Conservation (phyloP, 495 filamentous ascomycete species). For the Letharia columbiana region DNA sequence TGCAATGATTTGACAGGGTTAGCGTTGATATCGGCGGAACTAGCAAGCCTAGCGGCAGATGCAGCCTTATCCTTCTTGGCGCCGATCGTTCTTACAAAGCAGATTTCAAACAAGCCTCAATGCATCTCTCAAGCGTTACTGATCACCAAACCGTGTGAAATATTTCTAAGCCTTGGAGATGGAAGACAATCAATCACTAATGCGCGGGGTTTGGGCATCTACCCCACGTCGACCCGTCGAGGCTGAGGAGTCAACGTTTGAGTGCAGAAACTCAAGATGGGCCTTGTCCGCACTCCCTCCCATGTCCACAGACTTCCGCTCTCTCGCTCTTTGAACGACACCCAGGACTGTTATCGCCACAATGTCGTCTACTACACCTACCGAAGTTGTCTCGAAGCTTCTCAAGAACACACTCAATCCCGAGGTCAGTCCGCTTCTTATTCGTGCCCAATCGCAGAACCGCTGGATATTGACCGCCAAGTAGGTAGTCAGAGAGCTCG, state of each 20-base stretch:
- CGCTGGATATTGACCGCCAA: neutral
- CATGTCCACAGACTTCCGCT: neutral
- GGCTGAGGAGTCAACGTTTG: neutral
- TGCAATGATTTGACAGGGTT: neutral
- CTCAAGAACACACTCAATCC: constrained; percentile 3
- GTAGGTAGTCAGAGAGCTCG: constrained; percentile 9
- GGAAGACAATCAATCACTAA: neutral
- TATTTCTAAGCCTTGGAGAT: neutral
- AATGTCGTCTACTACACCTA: constrained; percentile 3
- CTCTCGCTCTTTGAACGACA: neutral
- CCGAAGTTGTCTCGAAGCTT: neutral
- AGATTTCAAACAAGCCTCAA: neutral
- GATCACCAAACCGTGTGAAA: neutral
- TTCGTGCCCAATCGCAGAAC: neutral
- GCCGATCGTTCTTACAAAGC: neutral
- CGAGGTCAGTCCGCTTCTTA: neutral
- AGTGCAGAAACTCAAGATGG: neutral
- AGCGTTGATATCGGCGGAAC: neutral
- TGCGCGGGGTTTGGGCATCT: neutral
- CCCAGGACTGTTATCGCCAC: neutral
- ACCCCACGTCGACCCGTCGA: neutral
- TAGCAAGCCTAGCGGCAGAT: neutral
- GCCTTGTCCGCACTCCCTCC: neutral
- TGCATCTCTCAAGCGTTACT: neutral
- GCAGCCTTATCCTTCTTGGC: neutral